phyloP scores from a whole-genome alignment of 2,329 filamentous ascomycete species.

The Ophiostoma sp. region DNA sequence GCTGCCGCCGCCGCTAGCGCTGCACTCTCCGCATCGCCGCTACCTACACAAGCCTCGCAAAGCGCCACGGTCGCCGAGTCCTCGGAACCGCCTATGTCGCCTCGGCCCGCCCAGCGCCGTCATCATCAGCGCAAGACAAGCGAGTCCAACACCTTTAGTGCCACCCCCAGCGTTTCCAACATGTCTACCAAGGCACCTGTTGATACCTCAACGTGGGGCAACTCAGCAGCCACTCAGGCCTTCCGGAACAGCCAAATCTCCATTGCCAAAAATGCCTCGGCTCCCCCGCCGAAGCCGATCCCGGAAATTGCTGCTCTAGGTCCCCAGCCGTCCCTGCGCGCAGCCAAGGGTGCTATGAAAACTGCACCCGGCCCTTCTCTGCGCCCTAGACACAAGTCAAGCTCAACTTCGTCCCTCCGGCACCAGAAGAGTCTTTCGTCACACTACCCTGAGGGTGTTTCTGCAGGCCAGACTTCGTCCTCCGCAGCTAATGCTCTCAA shows the following conservation, averaged over 20 bases:
- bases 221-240: constrained; percentile 59
- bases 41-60: background rate
- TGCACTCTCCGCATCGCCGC: constrained; percentile 15
- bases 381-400: constrained; percentile 2
- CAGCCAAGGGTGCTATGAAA: constrained; percentile 72
- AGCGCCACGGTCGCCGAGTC: background rate
- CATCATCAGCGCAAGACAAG: constrained; percentile 39
- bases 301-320: constrained; percentile 37
- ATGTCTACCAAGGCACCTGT: constrained; percentile 51
- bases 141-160: background rate
- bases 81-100: background rate
- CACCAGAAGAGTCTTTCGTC: constrained; percentile 32
- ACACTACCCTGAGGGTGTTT: constrained; percentile 18
- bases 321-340: constrained; percentile 61
- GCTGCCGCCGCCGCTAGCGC: constrained; percentile 24
- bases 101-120: constrained; percentile 30
- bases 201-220: constrained; percentile 44
- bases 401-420: constrained; percentile 24
- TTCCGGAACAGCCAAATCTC: constrained; percentile 33
- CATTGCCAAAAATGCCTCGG: constrained; percentile 10
- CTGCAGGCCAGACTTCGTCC: constrained; percentile 31
- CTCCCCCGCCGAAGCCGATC: constrained; percentile 20
- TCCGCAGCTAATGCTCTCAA: constrained; percentile 41
- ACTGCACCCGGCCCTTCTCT: constrained; percentile 30
- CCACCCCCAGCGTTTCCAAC: constrained; percentile 36